Evolutionary conservation across 345 rosid genomes (phyloP), one percentile per base, ranked within the genome.

Genomic region (Populus pruinosa): DNA sequence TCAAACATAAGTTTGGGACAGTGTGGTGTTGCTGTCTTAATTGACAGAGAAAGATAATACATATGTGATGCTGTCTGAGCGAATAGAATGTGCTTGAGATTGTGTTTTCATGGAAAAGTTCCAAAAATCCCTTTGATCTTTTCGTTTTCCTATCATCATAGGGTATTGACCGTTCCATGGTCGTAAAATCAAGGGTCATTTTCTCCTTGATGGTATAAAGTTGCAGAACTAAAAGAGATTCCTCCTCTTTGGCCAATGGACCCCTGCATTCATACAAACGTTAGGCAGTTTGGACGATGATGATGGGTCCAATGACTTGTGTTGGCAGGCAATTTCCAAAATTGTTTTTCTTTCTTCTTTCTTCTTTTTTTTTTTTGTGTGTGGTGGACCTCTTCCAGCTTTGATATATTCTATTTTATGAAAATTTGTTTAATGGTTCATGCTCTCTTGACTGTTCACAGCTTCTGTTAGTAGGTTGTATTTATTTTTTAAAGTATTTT

Each of bases 111-210:
- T 21, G 67, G 79, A 59, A 81, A 81, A 74, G 29, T 21, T 70
- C 66, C 78, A 53, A 41, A 61, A 21, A 41, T 50, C 10, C 27
- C 36, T 56, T 21, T 6, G 5, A 36, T 56, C 67, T 21, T 69
- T 69, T 74, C 73, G 47, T 55, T 69, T 72, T 69, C 50, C 71
- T 56, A 31, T 59, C 43, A 73, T 36, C 73, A 73, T 8, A 21
- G 16, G 69, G 41, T 18, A 72, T 69, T 67, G 43, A 23, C 61
- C 63, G 11, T 65, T 31, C 72, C 29, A n/a, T 14, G 2, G 1
- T 53, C n/a, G 49, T 39, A 41, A 76, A 73, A 70, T 81, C 75
- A 72, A 72, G 76, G 77, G 79, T 82, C 79, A 74, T 72, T 82
- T 75, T 80, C 82, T 72, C 64, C 71, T 69, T 35, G 68, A 77